Percentiles rank a stretch among this genome's conserved stretches.
Conservation (phyloP, 495 filamentous ascomycete species). For the Penicillium mononematosum region DNA sequence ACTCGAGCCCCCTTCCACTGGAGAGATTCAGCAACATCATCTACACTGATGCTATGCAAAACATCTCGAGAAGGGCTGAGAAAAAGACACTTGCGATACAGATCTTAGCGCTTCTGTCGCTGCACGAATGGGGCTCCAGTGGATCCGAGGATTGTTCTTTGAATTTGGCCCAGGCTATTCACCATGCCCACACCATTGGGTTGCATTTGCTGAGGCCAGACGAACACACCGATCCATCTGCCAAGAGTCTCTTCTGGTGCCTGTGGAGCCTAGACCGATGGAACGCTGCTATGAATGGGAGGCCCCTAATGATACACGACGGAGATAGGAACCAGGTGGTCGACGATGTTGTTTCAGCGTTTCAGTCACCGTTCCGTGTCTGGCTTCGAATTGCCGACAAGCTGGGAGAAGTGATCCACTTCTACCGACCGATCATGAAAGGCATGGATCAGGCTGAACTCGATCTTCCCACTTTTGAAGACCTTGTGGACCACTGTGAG, state of each 20-base stretch:
- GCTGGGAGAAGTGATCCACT: constrained; percentile 57
- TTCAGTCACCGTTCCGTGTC: constrained; percentile 35
- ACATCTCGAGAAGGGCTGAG: constrained; percentile 19
- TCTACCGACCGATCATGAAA: constrained; percentile 53
- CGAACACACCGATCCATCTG: constrained; percentile 22
- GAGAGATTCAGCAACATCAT: constrained; percentile 27
- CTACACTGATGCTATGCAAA: constrained; percentile 24
- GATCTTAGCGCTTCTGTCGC: constrained; percentile 35
- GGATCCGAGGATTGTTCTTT: constrained; percentile 38
- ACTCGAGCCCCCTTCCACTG: constrained; percentile 13
- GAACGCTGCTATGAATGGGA: constrained; percentile 56
- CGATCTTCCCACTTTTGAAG: constrained; percentile 60
- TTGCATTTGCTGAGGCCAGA: constrained; percentile 45
- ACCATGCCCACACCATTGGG: constrained; percentile 60
- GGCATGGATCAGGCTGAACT: constrained; percentile 35
- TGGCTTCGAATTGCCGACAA: constrained; percentile 47
- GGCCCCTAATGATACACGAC: constrained; percentile 62
- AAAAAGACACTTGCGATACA: constrained; percentile 34
- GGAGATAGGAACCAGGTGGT: constrained; percentile 47
- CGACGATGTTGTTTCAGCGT: constrained; percentile 21
- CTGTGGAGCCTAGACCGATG: constrained; percentile 62
- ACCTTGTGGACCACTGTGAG: constrained; percentile 35
- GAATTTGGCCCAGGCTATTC: constrained; percentile 37
- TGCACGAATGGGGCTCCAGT: constrained; percentile 33
- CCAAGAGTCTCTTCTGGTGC: constrained; percentile 57